These are phyloP conservation scores for Alternaria panax DNA, from an alignment of 2,329 filamentous ascomycete genomes.

Conservation along the genomic window DNA sequence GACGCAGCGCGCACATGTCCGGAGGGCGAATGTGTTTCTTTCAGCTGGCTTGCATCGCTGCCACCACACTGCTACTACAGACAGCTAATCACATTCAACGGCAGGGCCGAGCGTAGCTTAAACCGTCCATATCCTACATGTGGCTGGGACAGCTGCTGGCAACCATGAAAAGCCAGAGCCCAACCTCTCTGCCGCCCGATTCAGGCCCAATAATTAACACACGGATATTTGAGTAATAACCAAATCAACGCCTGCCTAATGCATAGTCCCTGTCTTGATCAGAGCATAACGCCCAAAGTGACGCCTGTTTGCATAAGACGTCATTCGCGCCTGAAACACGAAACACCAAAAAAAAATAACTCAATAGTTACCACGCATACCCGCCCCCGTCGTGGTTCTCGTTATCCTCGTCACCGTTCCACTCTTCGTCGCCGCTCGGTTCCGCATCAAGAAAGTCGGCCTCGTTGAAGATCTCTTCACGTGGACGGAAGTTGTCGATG, in stretches of 20 bases:
- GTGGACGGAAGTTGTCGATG: constrained; percentile 78
- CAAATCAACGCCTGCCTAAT: constrained; percentile 29
- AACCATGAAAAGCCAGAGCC: constrained; percentile 19
- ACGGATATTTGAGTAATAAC: constrained; percentile 18
- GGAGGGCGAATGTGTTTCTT: constrained; percentile 9
- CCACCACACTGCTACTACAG: constrained; percentile 1
- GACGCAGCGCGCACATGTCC: constrained; percentile 19
- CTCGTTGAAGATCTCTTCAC: constrained; percentile 72
- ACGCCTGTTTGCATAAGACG: neutral
- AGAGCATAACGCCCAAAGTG: neutral
- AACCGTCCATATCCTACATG: constrained; percentile 1
- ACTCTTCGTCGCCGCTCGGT: constrained; percentile 63
- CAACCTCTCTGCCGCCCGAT: constrained; percentile 27
- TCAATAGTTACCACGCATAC: constrained; percentile 36
- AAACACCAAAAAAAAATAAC: neutral
- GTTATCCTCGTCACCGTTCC: constrained; percentile 65
- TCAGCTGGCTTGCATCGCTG: constrained; percentile 20
- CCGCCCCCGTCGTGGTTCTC: constrained; percentile 53
- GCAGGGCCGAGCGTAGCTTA: neutral
- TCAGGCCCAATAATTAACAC: constrained; percentile 26
- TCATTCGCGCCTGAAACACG: neutral
- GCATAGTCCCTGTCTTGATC: constrained; percentile 8
- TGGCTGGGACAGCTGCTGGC: constrained; percentile 9
- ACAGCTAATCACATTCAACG: constrained; percentile 6
- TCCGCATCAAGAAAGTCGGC: constrained; percentile 74